A percentile compares a stretch with the other conserved stretches of the same genome.
phyloP scores from a whole-genome alignment of 768 basidiomycete species.

The Phylloporus rhodoxanthus region DNA sequence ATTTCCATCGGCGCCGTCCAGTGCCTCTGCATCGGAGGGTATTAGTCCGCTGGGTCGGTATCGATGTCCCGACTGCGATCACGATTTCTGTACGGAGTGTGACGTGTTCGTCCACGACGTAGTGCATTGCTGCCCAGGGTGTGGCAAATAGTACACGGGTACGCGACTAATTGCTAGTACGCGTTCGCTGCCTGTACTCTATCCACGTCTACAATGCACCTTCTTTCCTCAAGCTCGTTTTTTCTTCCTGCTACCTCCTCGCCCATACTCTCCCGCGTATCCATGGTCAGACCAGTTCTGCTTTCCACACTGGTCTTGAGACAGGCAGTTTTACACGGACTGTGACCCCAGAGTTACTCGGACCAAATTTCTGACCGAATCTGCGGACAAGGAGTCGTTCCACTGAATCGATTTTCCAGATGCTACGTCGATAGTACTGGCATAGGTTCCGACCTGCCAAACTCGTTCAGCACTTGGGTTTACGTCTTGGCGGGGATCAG shows the following conservation, averaged over 20 bases:
- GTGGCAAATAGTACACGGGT: slow-evolving; percentile 44
- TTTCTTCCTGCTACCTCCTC: slow-evolving; percentile 37
- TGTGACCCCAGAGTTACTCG: slow-evolving; percentile 62
- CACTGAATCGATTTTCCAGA: slow-evolving; percentile 32
- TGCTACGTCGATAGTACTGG: slow-evolving; percentile 54
- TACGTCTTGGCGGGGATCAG: slow-evolving; percentile 67
- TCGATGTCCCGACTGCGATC: slow-evolving; percentile 75
- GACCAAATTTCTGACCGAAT: not conserved
- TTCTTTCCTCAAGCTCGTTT: slow-evolving; percentile 46
- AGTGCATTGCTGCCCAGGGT: slow-evolving; percentile 90
- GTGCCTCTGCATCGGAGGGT: slow-evolving; percentile 47
- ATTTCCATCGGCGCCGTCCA: slow-evolving; percentile 47
- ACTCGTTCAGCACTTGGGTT: slow-evolving; percentile 46
- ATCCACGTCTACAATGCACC: not conserved
- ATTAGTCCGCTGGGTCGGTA: slow-evolving; percentile 85
- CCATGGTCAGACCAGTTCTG: slow-evolving; percentile 45
- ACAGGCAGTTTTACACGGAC: slow-evolving; percentile 67
- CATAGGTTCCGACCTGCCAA: slow-evolving; percentile 20
- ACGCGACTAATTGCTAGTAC: not conserved
- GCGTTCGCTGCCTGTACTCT: not conserved
- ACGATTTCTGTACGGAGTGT: slow-evolving; percentile 93
- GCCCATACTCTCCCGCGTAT: slow-evolving; percentile 44
- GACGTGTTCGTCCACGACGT: slow-evolving; percentile 96
- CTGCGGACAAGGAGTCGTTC: slow-evolving; percentile 19
- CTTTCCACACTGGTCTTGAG: slow-evolving; percentile 60